phyloP scores from a whole-genome alignment of 2,329 filamentous ascomycete species.

The Neofusicoccum ribis region DNA sequence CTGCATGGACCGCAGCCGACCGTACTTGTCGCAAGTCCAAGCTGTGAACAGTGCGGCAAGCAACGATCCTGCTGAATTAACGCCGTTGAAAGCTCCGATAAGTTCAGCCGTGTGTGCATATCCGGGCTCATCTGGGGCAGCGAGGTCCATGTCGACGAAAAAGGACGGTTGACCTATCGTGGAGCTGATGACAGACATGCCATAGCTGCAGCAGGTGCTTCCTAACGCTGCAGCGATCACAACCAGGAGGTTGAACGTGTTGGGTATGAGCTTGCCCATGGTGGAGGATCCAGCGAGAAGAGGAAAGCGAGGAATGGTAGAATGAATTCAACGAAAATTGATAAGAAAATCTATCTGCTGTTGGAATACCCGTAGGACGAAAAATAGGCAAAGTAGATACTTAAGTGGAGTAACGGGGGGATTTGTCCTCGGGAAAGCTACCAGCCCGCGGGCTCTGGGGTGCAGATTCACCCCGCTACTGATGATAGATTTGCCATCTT shows the following conservation, averaged over 20 bases:
- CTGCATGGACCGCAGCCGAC: constrained; percentile 42
- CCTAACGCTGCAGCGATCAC: constrained; percentile 37
- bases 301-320: not conserved
- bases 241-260: constrained; percentile 36
- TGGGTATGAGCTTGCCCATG: constrained; percentile 19
- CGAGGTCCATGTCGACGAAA: constrained; percentile 45
- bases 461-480: not conserved
- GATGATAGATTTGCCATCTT: not conserved
- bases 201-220: constrained; percentile 33
- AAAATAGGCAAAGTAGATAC: not conserved
- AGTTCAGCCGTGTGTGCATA: constrained; percentile 45
- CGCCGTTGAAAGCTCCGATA: constrained; percentile 48
- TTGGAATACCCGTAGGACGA: too few relatives aligned
- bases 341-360: too few relatives aligned
- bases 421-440: not conserved
- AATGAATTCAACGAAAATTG: not conserved
- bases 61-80: constrained; percentile 46
- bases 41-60: constrained; percentile 40
- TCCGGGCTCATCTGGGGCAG: constrained; percentile 39
- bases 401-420: not conserved
- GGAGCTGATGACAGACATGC: constrained; percentile 42
- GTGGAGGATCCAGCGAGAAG: not conserved
- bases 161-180: constrained; percentile 51
- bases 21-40: constrained; percentile 42
- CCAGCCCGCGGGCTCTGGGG: not conserved